Evolutionary conservation across 1,139 yeast genomes (phyloP), one percentile per base, ranked within the genome.

Genomic region (Lodderomyces oxycetoniae): DNA sequence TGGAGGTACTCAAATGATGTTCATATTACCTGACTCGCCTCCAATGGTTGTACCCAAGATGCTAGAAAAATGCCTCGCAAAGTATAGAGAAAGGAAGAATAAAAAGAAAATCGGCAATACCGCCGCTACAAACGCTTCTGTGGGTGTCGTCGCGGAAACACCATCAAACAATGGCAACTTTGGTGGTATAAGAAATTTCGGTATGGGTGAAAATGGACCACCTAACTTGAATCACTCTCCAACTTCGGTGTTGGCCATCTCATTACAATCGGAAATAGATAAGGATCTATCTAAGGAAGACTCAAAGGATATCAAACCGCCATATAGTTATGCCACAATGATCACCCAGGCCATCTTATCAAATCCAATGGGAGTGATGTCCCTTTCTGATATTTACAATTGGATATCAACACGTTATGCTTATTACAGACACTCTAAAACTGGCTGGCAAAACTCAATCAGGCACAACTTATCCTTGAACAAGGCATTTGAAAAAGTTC

Each of bases 1-100:
- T 32, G 97, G 97, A 7, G 97, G 96, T 3, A 89, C 95, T 10
- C 98, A 91, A 60, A 91, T 91, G 98, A 91, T 91, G 95, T 91
- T 91, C 55, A 91, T 91, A 24, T 65, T 91, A 45, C 98, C 98
- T 0, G 97, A 89, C 53, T 79, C 86, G 5, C 77, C 79, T n/a
- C 96, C 96, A 1, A 61, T 60, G 20, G 66, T 83, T 12, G 71
- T 78, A 34, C 73, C 63, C 25, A 59, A 63, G 38, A 70, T 82
- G 50, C 56, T 80, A 40, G 63, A 50, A 19, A 47, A 55, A 35
- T 57, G 67, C 36, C 53, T 68, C 40, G 37, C 55, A 6, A 59
- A 59, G 37, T 67, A 62, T 41, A 57, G 58, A 43, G 55, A 46
- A 14, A 33, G 37, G 30, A 12, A 3, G 10, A 28, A 23, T 15